These are phyloP conservation scores for Hypoxylon fragiforme DNA, from an alignment of 495 filamentous ascomycete genomes.

Conservation along the genomic window DNA sequence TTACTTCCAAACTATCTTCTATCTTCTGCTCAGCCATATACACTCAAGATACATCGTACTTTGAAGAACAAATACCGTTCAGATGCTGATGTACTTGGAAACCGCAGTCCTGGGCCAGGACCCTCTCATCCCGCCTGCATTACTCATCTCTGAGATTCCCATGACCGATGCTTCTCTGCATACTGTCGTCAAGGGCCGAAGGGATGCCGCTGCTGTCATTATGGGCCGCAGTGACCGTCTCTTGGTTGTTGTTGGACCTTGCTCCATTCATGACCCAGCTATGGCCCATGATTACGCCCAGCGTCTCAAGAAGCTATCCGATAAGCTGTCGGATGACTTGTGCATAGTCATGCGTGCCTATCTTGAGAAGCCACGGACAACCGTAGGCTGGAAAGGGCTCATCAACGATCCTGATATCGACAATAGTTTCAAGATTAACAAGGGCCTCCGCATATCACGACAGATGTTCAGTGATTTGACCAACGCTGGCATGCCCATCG, in stretches of 20 bases:
- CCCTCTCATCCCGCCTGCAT: conserved; percentile 85
- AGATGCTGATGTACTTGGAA: conserved; percentile 37
- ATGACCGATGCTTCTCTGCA: conserved; percentile 63
- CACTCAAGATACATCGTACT: background rate
- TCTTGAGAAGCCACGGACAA: conserved; percentile 98
- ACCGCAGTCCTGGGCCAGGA: conserved; percentile 87
- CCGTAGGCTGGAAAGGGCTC: conserved; percentile 97
- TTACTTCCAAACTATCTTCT: background rate
- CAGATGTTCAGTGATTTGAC: conserved; percentile 93
- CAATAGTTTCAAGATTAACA: conserved; percentile 98
- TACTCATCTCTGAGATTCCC: conserved; percentile 87
- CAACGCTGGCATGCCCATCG: conserved; percentile 83
- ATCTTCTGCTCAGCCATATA: conserved; percentile 5
- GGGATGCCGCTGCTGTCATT: conserved; percentile 80
- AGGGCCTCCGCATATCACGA: conserved; percentile 85
- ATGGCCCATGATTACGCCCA: conserved; percentile 84
- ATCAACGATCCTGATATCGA: conserved; percentile 99
- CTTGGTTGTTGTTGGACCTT: conserved; percentile 91
- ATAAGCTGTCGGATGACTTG: conserved; percentile 78
- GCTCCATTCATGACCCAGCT: conserved; percentile 93
- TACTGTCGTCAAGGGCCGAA: conserved; percentile 80
- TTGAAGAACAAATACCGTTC: conserved; percentile 4
- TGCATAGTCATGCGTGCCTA: conserved; percentile 97
- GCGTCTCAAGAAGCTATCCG: conserved; percentile 72
- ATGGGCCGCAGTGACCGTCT: conserved; percentile 80